Conservation (phyloP, 2,329 filamentous ascomycete species). For the Diaporthe humulicola region DNA sequence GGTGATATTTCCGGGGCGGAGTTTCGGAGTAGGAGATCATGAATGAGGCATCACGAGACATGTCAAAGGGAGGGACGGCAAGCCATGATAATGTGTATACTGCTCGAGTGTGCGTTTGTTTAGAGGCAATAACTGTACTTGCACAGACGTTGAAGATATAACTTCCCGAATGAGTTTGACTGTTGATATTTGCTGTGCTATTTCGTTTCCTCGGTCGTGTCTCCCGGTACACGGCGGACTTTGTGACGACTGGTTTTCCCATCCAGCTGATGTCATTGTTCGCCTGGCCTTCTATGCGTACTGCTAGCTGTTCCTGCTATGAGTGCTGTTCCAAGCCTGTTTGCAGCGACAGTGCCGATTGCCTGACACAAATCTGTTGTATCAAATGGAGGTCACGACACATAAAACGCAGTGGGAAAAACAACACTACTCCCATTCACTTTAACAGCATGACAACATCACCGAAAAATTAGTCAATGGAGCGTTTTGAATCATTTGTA, state of each 20-base stretch:
- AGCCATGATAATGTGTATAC: slow-evolving; percentile 34
- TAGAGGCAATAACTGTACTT: background rate
- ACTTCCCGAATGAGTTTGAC: background rate
- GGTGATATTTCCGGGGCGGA: slow-evolving; percentile 3
- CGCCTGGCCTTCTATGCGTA: background rate
- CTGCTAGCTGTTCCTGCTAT: background rate
- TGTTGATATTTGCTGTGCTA: background rate
- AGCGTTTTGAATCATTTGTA: slow-evolving; percentile 34
- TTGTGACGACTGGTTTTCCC: background rate
- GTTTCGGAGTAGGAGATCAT: slow-evolving; percentile 28
- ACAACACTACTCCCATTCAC: background rate
- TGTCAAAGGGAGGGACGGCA: slow-evolving; percentile 5
- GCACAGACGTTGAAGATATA: background rate
- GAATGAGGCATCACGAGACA: background rate
- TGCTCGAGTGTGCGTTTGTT: background rate
- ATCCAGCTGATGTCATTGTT: background rate
- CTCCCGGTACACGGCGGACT: background rate
- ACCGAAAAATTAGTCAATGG: background rate
- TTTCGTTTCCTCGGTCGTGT: background rate
- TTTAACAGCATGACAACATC: background rate
- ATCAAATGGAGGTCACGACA: background rate
- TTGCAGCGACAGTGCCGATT: too few species aligned
- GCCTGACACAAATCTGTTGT: background rate
- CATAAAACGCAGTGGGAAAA: background rate
- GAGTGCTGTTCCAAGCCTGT: background rate